phyloP scores from a whole-genome alignment of 179 eudicot species.

The Patellifolia procumbens region DNA sequence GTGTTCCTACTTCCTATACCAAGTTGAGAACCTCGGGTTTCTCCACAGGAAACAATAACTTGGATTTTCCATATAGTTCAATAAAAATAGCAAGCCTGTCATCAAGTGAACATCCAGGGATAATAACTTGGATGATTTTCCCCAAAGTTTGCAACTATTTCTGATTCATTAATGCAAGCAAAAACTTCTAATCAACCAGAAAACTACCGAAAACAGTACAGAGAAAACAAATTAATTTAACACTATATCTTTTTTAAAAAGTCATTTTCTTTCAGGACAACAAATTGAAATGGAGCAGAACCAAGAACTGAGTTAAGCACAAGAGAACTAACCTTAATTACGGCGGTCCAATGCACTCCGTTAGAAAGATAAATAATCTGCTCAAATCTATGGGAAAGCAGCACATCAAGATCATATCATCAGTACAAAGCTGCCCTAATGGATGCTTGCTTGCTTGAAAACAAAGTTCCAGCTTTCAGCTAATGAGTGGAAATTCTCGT shows the following conservation, averaged over 20 bases:
- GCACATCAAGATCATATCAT: background rate
- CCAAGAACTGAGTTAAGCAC: background rate
- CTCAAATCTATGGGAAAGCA: background rate
- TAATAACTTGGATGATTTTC: background rate
- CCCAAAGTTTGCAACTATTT: background rate
- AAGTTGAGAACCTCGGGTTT: too few species aligned
- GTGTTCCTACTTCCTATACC: too few species aligned
- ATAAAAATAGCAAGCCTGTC: background rate
- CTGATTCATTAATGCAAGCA: background rate
- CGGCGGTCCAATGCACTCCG: background rate
- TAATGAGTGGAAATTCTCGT: background rate
- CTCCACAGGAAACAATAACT: background rate
- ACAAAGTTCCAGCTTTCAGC: conserved; percentile 5
- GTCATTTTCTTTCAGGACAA: background rate
- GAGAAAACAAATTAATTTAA: too few species aligned
- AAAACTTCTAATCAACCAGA: background rate
- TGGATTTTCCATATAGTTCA: background rate
- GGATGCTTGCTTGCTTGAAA: background rate
- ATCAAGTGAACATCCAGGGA: background rate
- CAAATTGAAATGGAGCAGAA: background rate
- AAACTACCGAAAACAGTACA: background rate
- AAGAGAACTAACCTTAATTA: conserved; percentile 3
- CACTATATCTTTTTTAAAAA: too few species aligned
- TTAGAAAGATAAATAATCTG: background rate
- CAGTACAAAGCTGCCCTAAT: background rate